phyloP scores from a whole-genome alignment of 257 asterid genomes.

The Nicotiana knightiana region DNA sequence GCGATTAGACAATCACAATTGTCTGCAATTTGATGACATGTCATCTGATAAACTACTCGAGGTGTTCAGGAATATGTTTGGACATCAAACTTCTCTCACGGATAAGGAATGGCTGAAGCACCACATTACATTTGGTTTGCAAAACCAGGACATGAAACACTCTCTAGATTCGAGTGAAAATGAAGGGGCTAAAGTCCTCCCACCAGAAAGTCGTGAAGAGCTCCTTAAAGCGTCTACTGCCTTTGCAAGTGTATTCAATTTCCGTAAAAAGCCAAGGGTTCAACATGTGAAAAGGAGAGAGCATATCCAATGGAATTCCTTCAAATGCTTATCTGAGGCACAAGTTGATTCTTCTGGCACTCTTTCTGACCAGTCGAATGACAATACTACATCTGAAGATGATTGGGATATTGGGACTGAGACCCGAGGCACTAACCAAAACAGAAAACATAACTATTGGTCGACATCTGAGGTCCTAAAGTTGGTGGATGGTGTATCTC shows the following conservation, averaged over 20 bases:
- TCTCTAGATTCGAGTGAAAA: constrained; percentile 1
- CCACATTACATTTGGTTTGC: neutral
- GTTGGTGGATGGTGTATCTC: constrained; percentile 19
- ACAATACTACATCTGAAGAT: constrained; percentile 5
- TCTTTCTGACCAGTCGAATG: constrained; percentile 1
- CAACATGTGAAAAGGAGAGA: constrained; percentile 6
- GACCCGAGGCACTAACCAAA: neutral
- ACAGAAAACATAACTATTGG: constrained; percentile 11
- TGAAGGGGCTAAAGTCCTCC: neutral
- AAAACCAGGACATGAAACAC: neutral
- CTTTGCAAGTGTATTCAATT: constrained; percentile 12
- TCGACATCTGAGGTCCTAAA: constrained; percentile 12
- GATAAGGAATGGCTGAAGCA: neutral
- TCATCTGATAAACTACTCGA: neutral
- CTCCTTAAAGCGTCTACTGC: constrained; percentile 13
- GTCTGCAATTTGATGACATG: neutral
- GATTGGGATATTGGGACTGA: neutral
- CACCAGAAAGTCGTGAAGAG: neutral
- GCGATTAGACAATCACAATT: neutral
- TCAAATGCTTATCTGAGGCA: neutral
- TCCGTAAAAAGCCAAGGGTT: constrained; percentile 15
- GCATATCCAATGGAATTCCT: neutral
- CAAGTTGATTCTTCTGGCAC: neutral
- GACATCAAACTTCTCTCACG: neutral
- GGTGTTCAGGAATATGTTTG: neutral